A percentile compares a stretch with the other conserved stretches of the same genome.
phyloP scores from a whole-genome alignment of 148 eudicot species.

The Pharnaceum exiguum region DNA sequence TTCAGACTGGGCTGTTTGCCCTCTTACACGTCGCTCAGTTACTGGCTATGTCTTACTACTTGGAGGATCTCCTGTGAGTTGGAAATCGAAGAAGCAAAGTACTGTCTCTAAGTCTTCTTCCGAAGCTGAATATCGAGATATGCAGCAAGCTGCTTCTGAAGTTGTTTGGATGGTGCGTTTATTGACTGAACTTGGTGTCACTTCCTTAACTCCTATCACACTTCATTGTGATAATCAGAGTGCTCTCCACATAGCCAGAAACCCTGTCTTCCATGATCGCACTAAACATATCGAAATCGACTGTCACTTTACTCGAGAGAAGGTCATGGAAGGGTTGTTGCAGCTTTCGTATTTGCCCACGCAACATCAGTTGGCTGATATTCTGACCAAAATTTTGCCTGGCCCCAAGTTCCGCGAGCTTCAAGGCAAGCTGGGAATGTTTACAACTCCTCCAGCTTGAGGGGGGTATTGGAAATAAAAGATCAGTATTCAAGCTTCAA shows the following conservation, averaged over 20 bases:
- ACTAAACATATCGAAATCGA: conserved; percentile 3
- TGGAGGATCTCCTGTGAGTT: not conserved
- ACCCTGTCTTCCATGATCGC: conserved; percentile 1
- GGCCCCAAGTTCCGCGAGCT: not conserved
- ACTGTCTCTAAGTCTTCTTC: no score
- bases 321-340: not conserved
- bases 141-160: not conserved
- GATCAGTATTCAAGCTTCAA: no score
- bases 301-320: not conserved
- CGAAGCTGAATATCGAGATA: no score
- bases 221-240: not conserved
- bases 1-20: no score
- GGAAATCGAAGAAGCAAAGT: no score
- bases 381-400: not conserved
- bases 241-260: not conserved
- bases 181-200: not conserved
- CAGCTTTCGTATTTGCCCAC: not conserved
- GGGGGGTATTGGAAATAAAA: not conserved
- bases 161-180: not conserved
- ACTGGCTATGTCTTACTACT: no score
- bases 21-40: no score
- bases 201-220: not conserved
- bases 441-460: not conserved
- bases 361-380: not conserved
- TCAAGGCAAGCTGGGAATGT: not conserved